Evolutionary conservation across 2,329 filamentous ascomycete species (phyloP), one percentile per base, ranked within the genome.

Genomic region (Clarireedia hainanense): DNA sequence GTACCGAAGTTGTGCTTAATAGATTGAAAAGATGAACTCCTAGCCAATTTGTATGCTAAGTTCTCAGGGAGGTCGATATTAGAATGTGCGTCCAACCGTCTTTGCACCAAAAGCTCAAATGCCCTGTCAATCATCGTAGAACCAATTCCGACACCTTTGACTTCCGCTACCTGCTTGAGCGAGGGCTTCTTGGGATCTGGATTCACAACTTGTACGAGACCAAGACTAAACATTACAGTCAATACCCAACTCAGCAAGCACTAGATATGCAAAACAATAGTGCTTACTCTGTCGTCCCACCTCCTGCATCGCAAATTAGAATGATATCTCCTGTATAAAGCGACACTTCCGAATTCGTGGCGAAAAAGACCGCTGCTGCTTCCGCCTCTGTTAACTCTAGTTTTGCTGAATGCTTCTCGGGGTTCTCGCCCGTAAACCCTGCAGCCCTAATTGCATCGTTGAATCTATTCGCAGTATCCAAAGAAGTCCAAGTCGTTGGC

Each of bases 371-470:
- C 26, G 77, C 77, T 2, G 77, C 76, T 5, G 77, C 77, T 61
- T 80, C 77, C 0, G 77, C 77, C 64, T 80, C 77, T 0, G 77
- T 80, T 15, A 80, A 66, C 0, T 75, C 75, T 50, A 79, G 75
- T 0, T 58, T 66, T 4, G 72, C 70, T 2, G 58, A 65, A 62
- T 79, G 75, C 27, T 66, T 61, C 0, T 55, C 53, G 2, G 53
- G 59, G 57, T 48, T 62, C 63, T 15, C 45, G 55, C 12, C 62
- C 61, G 37, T 45, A 57, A 69, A 68, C 14, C 71, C 68, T 2
- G 68, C 69, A 1, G 52, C 47, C 52, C 65, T 55, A 2, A 72
- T 65, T 2, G 70, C 62, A 6, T 43, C 48, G n/a, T 66, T 58
- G 9, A 68, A 72, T 47, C 70, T 64, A 39, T 69, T 68, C 20